These are phyloP conservation scores for Neofusicoccum ribis DNA, from an alignment of 2,329 filamentous ascomycete genomes.

Conservation along the genomic window DNA sequence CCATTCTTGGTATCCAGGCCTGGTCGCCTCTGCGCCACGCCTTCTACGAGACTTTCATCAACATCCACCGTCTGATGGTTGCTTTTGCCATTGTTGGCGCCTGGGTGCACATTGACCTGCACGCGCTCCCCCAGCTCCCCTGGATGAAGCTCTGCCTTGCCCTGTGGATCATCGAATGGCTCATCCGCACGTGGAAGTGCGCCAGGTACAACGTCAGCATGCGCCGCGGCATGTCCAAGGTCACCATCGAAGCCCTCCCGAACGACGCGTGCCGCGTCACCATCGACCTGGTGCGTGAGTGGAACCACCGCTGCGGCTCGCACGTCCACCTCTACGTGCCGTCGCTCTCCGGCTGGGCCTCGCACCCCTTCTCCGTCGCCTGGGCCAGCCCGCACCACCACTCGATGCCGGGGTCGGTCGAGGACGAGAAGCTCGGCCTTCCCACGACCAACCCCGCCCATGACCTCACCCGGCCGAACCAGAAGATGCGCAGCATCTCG, in stretches of 20 bases:
- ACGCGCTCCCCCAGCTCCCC: slow-evolving; percentile 66
- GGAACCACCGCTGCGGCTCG: slow-evolving; percentile 56
- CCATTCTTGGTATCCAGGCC: slow-evolving; percentile 67
- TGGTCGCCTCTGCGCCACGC: slow-evolving; percentile 83
- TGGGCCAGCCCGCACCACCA: slow-evolving; percentile 13
- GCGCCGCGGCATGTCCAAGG: slow-evolving; percentile 48
- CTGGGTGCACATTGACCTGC: slow-evolving; percentile 74
- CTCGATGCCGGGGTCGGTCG: slow-evolving; percentile 22
- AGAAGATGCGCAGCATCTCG: slow-evolving; percentile 56
- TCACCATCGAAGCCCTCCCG: slow-evolving; percentile 60
- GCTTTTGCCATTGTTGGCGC: slow-evolving; percentile 68
- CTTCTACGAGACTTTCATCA: slow-evolving; percentile 96
- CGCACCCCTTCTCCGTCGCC: slow-evolving; percentile 53
- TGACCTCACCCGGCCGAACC: slow-evolving; percentile 26
- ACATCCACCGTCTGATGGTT: slow-evolving; percentile 77
- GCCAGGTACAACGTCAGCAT: slow-evolving; percentile 56
- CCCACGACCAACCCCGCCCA: slow-evolving; percentile 31
- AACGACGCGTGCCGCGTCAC: slow-evolving; percentile 62
- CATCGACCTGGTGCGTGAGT: slow-evolving; percentile 57
- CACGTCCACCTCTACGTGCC: slow-evolving; percentile 64
- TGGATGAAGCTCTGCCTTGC: slow-evolving; percentile 73
- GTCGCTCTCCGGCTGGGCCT: slow-evolving; percentile 40
- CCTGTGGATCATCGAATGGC: slow-evolving; percentile 73
- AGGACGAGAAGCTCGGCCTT: slow-evolving; percentile 32
- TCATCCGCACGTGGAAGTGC: slow-evolving; percentile 50